Base-by-base conservation (phyloP, 2,329 filamentous ascomycete species). In the Phialophora macrospora region DNA sequence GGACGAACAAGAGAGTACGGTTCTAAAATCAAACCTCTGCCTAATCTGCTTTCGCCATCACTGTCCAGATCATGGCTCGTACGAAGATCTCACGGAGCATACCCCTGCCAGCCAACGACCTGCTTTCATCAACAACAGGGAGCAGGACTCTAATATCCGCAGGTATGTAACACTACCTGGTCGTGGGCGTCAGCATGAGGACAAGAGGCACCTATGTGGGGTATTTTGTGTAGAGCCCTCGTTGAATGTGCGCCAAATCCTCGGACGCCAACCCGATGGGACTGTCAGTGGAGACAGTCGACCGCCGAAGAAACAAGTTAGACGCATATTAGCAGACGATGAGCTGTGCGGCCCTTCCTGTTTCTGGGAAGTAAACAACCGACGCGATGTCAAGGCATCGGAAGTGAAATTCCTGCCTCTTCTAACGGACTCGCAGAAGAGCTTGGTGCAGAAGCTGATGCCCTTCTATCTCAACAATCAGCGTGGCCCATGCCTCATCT, bases 51-150 rank as follows among this genome's bases (percentile, higher is more conserved):
- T 65, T 32, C 63, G 71, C 24, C 68, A 70, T 56, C 59, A 69
- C n/a, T 73, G 72, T 59, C 66, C 69, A n/a, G 58, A 61, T 28
- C 72, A 73, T 62, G 72, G 72, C 6, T 63, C 67, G 1, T 73
- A 64, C 46, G 54, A 68, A 17, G 71, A 73, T 24, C 60, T 60
- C 24, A 38, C 46, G 11, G 60, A 68, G 20, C 56, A 68, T 6
- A 52, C 49, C 11, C 4, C 63, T 22, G 61, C 65, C 22, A 7
- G 44, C n/a, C 62, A 69, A 38, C 66, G 67, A 32, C 48, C 62
- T n/a, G 60, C 64, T 9, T 64, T 67, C 55, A 64, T 72, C 32
- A 69, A 72, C 52, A 70, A 73, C 34, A 63, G 64, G 14, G 71
- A 72, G 61, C 32, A 57, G 5, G 49, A 69, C 26, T 63, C 67